Conservation (phyloP, 2,329 filamentous ascomycete genomes). For the Juglanconis sp. region DNA sequence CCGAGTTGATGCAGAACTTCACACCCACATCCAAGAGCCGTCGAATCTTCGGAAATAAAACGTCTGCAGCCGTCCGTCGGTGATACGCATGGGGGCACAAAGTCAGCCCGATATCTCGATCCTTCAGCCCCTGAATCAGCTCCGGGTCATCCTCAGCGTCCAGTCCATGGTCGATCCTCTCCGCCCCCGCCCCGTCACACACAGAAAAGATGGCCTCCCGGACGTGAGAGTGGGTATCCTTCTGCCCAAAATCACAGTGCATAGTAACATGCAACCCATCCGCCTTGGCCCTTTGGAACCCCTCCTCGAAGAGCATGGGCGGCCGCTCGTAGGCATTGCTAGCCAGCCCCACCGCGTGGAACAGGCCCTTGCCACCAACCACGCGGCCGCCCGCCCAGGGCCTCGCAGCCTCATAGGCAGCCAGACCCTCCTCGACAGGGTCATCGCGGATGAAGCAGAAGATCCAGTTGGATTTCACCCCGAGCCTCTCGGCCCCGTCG, state of each 20-base stretch:
- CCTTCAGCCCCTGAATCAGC: constrained; percentile 30
- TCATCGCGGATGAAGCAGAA: constrained; percentile 42
- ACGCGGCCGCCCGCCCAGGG: constrained; percentile 32
- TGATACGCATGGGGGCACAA: constrained; percentile 40
- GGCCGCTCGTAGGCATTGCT: constrained; percentile 45
- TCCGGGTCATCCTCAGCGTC: constrained; percentile 33
- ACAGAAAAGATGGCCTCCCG: constrained; percentile 31
- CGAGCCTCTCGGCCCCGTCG: constrained; percentile 25
- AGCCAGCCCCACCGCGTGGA: constrained; percentile 45
- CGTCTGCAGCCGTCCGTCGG: constrained; percentile 38
- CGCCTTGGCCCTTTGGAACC: constrained; percentile 32
- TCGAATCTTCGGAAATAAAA: constrained; percentile 42
- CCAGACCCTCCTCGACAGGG: constrained; percentile 34
- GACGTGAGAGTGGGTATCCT: constrained; percentile 43
- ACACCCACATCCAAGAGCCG: constrained; percentile 41
- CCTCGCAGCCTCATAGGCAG: constrained; percentile 34
- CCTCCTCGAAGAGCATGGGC: constrained; percentile 40
- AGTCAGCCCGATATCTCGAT: constrained; percentile 35
- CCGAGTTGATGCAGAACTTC: constrained; percentile 45
- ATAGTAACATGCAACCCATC: constrained; percentile 44
- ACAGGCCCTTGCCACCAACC: constrained; percentile 32
- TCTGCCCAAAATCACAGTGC: constrained; percentile 50
- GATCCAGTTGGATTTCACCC: constrained; percentile 35
- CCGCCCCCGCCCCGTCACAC: constrained; percentile 29
- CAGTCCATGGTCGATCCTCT: constrained; percentile 41